Evolutionary conservation across 225 moss, liverwort and hornwort genomes (phyloP).

Genomic region (Thuidium tamariscinum): DNA sequence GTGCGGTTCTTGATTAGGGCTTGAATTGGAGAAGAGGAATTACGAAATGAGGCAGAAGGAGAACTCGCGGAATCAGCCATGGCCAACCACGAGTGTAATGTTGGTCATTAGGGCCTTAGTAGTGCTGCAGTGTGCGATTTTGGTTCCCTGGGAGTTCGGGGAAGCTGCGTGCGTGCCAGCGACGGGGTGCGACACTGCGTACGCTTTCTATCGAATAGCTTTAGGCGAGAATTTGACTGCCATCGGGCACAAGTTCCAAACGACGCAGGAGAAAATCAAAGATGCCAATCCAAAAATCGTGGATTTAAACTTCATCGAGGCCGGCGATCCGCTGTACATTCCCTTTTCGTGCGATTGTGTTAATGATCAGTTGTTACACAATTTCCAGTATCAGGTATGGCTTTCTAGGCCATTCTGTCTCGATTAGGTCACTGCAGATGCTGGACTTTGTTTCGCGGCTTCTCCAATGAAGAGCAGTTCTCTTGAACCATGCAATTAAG

Average conservation of each 20-base stretch:
- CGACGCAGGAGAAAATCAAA: neutral
- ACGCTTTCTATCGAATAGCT: conserved; percentile 18
- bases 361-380: conserved; percentile 6
- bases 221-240: neutral
- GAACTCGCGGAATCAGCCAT: neutral
- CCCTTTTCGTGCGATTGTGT: conserved; percentile 31
- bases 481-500: neutral
- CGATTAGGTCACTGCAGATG: neutral
- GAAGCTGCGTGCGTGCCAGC: conserved; percentile 14
- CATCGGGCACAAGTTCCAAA: conserved; percentile 13
- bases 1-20: neutral
- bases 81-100: neutral
- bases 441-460: neutral
- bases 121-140: neutral
- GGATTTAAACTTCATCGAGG: neutral
- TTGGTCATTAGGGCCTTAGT: neutral
- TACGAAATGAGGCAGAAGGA: neutral
- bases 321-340: neutral
- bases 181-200: conserved; percentile 10
- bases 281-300: conserved; percentile 2
- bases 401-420: neutral
- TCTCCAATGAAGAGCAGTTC: neutral
- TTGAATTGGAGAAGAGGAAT: neutral
- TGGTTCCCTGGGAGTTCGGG: neutral
- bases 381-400: conserved; percentile 10